These are phyloP conservation scores for Escovopsis sp. DNA, from an alignment of 2,329 filamentous ascomycete genomes.

Conservation along the genomic window DNA sequence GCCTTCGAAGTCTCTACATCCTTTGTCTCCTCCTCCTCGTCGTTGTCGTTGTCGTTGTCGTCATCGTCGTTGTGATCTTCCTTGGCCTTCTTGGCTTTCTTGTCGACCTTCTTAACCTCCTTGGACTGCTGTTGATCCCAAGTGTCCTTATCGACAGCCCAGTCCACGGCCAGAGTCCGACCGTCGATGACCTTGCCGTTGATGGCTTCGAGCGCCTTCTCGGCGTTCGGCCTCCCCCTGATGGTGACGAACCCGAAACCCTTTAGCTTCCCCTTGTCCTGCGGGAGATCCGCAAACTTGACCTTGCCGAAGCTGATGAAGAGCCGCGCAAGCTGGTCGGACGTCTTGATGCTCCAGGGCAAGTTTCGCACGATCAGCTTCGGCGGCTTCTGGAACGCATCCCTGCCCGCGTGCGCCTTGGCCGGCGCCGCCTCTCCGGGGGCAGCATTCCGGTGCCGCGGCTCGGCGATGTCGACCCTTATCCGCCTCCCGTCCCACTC, in stretches of 20 bases:
- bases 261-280: conserved; percentile 57
- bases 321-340: conserved; percentile 62
- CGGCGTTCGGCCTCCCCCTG: conserved; percentile 76
- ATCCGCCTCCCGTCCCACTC: conserved; percentile 68
- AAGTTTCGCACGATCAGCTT: conserved; percentile 85
- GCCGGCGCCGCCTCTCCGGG: conserved; percentile 24
- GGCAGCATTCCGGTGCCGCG: conserved; percentile 53
- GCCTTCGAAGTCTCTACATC: conserved; percentile 15
- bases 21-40: conserved; percentile 13
- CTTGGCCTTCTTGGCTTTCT: conserved; percentile 19
- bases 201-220: conserved; percentile 68
- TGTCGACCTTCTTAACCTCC: conserved; percentile 16
- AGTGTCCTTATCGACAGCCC: conserved; percentile 81
- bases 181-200: conserved; percentile 89
- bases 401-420: conserved; percentile 40
- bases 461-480: conserved; percentile 75
- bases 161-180: conserved; percentile 81
- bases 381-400: conserved; percentile 41
- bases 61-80: conserved; percentile 21
- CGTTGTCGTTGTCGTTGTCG: conserved; percentile 16
- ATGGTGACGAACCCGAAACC: conserved; percentile 92
- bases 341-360: conserved; percentile 86
- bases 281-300: conserved; percentile 73
- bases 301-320: conserved; percentile 88
- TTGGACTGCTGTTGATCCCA: conserved; percentile 54